phyloP scores from a whole-genome alignment of 345 rosid genomes.

The Eucalyptus erythrocorys region DNA sequence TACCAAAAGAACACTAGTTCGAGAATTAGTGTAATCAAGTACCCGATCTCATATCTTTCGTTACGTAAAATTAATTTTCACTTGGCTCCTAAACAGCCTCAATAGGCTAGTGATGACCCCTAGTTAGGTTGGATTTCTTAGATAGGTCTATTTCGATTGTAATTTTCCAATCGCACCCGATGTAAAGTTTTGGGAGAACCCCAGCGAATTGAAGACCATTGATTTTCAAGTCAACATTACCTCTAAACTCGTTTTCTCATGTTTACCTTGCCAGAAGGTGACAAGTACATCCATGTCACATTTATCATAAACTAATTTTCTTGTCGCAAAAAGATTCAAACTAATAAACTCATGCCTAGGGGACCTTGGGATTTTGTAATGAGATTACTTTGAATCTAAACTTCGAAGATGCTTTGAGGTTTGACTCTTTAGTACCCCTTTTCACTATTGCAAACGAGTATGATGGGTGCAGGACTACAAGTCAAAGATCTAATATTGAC shows the following conservation, averaged over 20 bases:
- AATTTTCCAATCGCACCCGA: neutral
- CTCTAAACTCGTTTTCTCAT: neutral
- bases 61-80: neutral
- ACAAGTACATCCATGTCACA: too few relatives aligned
- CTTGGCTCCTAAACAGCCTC: neutral
- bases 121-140: neutral
- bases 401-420: too few relatives aligned
- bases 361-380: too few relatives aligned
- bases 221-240: neutral
- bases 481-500: too few relatives aligned
- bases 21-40: neutral
- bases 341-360: neutral
- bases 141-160: neutral
- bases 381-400: too few relatives aligned
- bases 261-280: accelerated
- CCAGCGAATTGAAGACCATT: accelerated
- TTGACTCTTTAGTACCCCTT: too few relatives aligned
- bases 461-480: too few relatives aligned
- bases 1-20: neutral
- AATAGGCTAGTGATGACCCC: neutral
- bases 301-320: too few relatives aligned
- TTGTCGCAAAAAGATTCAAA: neutral
- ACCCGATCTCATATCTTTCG: accelerated
- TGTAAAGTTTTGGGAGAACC: neutral
- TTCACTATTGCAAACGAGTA: too few relatives aligned